Evolutionary conservation across 305 asterid genomes (phyloP), one percentile per base, ranked within the genome.

Genomic region (Rubia peregrina): DNA sequence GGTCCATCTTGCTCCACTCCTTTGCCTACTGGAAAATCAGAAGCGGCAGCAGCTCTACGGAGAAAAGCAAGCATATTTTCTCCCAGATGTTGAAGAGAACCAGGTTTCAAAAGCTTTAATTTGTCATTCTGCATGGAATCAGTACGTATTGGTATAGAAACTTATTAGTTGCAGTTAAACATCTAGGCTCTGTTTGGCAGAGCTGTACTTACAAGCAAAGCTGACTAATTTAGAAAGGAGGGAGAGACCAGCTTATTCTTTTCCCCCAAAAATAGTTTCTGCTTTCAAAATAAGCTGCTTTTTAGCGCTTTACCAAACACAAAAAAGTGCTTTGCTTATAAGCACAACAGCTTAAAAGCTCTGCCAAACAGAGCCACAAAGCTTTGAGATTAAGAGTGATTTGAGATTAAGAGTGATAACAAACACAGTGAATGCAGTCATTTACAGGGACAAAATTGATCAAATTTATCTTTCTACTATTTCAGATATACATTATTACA

Each of bases 11-110:
- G 80, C 71, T 76, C 87, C 51, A 53, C 49, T 9, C 74, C 79
- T 73, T 79, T 85, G 82, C 71, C 78, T 69, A 77, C 80, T 4
- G 98, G 96, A 70, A 94, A 86, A 79, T 81, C 76, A 61, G 96
- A 72, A 49, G 98, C 86, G 66, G 90, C 87, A 73, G 83, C 99
- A 73, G 89, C 89, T 56, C 84, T 96, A 77, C 85, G 89, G 85
- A 94, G 86, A 82, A 94, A 94, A 22, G 91, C 90, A 5, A 91
- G 97, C 98, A 94, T 86, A 80, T 94, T 94, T 79, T 91, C 98
- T 78, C 99, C 99, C 48, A 94, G 96, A 85, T 94, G 98, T 85
- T 94, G 99, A 74, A 94, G 97, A 76, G 97, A 90, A 81, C 98
- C 98, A 67, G 98, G 96, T 78, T 71, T 86, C 89, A 94, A 75